phyloP scores from a whole-genome alignment of 192 early-diverging fungal species.

The Bifiguratus adelaidae region DNA sequence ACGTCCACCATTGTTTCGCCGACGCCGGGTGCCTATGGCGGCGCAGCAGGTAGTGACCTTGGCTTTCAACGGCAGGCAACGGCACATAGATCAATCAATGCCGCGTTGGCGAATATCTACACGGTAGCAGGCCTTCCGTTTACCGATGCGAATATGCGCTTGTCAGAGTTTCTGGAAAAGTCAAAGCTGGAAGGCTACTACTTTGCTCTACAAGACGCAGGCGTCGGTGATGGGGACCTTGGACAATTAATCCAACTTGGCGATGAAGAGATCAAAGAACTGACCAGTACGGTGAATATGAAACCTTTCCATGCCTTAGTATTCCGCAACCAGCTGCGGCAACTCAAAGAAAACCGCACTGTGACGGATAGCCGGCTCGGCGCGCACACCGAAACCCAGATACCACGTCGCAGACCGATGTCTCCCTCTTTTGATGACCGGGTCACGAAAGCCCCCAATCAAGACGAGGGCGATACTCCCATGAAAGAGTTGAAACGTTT shows the following conservation, averaged over 20 bases:
- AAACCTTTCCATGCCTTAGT: conserved; percentile 39
- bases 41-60: too few relatives aligned
- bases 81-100: too few relatives aligned
- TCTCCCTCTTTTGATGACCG: conserved; percentile 19
- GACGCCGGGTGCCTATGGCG: too few relatives aligned
- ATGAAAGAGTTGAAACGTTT: neutral
- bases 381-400: conserved; percentile 16
- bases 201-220: conserved; percentile 26
- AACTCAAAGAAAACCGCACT: conserved; percentile 20
- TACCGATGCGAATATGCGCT: too few relatives aligned
- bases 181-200: conserved; percentile 39
- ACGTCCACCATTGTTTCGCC: too few relatives aligned
- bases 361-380: conserved; percentile 10
- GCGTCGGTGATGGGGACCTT: conserved; percentile 34
- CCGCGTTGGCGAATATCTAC: too few relatives aligned
- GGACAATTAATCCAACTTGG: conserved; percentile 33
- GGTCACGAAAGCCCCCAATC: neutral
- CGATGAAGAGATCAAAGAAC: conserved; percentile 36
- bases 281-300: conserved; percentile 30
- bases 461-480: neutral
- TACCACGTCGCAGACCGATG: conserved; percentile 9
- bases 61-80: too few relatives aligned
- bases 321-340: conserved; percentile 33
- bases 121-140: too few relatives aligned
- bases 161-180: conserved; percentile 31